Percentiles rank a stretch among this genome's conserved stretches.
Conservation (phyloP, 2,329 filamentous ascomycete genomes). For the Aspergillus quadrilineatus region DNA sequence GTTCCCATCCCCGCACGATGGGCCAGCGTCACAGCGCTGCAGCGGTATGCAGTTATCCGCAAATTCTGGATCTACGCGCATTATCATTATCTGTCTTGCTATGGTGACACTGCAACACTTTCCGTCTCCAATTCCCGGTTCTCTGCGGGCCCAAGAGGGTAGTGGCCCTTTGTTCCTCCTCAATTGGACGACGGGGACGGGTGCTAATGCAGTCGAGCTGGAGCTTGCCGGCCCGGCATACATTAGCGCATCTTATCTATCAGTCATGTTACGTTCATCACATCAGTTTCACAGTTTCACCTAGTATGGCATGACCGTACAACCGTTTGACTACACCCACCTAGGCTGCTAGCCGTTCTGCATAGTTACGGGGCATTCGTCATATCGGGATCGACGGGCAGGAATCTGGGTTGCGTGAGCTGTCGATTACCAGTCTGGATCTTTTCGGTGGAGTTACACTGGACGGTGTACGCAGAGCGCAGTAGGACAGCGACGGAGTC, state of each 20-base stretch:
- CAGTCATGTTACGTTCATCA: neutral
- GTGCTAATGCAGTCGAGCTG: conserved; percentile 4
- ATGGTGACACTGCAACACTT: neutral
- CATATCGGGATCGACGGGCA: neutral
- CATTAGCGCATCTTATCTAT: conserved; percentile 3
- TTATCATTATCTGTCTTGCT: neutral
- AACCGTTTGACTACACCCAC: neutral
- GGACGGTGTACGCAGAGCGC: neutral
- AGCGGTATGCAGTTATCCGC: no score
- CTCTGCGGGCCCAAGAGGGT: neutral
- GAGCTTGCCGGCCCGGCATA: conserved; percentile 2
- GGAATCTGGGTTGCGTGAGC: neutral
- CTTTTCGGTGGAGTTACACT: neutral
- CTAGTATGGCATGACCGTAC: neutral
- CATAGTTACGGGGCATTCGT: neutral
- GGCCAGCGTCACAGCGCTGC: no score
- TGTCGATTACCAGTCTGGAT: no score
- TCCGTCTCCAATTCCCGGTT: neutral
- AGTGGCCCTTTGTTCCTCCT: neutral
- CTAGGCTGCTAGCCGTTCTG: neutral
- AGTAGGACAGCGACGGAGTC: neutral
- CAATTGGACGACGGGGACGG: neutral
- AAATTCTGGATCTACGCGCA: neutral
- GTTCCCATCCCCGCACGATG: neutral
- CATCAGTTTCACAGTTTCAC: neutral